These are phyloP conservation scores for Brachypodium distachyon DNA, from an alignment of 202 grass and related monocot genomes.

Conservation along the genomic window DNA sequence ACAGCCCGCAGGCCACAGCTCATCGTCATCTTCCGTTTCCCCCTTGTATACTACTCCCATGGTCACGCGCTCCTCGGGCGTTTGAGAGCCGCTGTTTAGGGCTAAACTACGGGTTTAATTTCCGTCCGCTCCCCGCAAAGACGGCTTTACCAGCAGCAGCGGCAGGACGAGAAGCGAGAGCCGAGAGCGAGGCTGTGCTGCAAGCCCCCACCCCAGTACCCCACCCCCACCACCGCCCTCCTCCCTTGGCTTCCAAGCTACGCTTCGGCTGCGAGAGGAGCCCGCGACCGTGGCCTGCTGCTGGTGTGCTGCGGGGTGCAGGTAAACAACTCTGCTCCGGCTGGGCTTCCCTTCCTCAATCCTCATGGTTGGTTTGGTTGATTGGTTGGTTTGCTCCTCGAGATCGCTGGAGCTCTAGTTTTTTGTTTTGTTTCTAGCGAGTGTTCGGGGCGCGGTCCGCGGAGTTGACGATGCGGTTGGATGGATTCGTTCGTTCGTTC, in stretches of 20 bases:
- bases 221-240: background rate
- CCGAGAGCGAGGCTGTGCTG: background rate
- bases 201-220: too few species aligned
- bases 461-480: background rate
- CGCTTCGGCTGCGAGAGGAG: too few species aligned
- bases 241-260: slow-evolving; percentile 1
- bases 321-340: background rate
- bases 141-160: background rate
- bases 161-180: background rate
- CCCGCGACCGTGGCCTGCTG: background rate
- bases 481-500: background rate
- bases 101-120: background rate
- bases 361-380: background rate
- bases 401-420: background rate
- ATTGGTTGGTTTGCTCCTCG: background rate
- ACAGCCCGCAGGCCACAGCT: too few species aligned
- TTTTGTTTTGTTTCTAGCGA: background rate
- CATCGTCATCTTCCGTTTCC: too few species aligned
- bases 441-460: background rate
- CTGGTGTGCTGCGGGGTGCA: background rate
- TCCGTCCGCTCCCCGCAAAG: background rate
- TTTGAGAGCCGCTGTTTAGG: background rate
- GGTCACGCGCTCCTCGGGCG: too few species aligned
- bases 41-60: too few species aligned
- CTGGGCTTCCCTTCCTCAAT: background rate